Percentiles rank a stretch among this genome's conserved stretches.
Conservation (phyloP, 2,329 filamentous ascomycete species). For the Furcasterigmium furcatum region DNA sequence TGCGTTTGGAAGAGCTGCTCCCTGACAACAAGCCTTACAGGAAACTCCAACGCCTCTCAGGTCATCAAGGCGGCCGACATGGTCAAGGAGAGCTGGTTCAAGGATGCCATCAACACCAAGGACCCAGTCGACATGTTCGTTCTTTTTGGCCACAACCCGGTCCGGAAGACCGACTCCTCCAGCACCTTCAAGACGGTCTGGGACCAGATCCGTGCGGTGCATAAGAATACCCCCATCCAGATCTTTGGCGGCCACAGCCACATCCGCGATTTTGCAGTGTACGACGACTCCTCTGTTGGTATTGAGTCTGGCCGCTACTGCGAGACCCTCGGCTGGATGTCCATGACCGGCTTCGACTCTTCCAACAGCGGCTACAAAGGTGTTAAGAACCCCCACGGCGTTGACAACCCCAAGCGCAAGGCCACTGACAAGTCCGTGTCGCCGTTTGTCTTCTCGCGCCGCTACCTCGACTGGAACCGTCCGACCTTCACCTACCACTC, state of each 20-base stretch:
- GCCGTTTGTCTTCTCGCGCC: constrained; percentile 47
- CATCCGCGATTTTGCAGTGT: constrained; percentile 62
- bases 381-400: constrained; percentile 28
- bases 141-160: constrained; percentile 61
- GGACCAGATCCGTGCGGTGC: constrained; percentile 53
- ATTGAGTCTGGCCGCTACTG: constrained; percentile 65
- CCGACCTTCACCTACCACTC: constrained; percentile 64
- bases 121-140: constrained; percentile 62
- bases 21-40: constrained; percentile 40
- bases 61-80: constrained; percentile 51
- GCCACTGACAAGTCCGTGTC: constrained; percentile 32
- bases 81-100: constrained; percentile 58
- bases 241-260: constrained; percentile 64
- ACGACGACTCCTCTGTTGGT: constrained; percentile 58
- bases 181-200: constrained; percentile 45
- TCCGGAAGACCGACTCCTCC: constrained; percentile 36
- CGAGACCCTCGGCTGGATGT: constrained; percentile 65
- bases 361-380: constrained; percentile 38
- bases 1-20: too few species aligned
- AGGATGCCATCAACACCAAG: constrained; percentile 46
- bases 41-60: constrained; percentile 59
- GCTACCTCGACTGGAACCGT: constrained; percentile 68
- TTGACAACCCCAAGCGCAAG: constrained; percentile 33
- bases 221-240: constrained; percentile 58
- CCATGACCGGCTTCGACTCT: constrained; percentile 56